phyloP scores from a whole-genome alignment of 129 eudicot genomes.

The Pseudognaphalium luteoalbum region DNA sequence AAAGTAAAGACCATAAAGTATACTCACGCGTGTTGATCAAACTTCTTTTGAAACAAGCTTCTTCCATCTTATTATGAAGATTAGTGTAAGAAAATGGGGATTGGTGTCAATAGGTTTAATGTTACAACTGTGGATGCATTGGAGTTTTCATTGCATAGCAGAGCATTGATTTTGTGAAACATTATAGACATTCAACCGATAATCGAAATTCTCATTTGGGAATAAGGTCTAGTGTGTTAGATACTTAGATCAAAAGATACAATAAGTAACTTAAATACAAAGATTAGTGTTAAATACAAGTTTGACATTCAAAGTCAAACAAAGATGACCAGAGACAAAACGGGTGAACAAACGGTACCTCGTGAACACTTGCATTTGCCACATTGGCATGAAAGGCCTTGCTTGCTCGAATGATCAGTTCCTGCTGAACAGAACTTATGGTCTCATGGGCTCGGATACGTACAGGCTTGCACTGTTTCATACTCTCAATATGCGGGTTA shows the following conservation, averaged over 20 bases:
- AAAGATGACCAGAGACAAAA: not conserved
- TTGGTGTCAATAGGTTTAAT: too few relatives aligned
- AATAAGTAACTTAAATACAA: not conserved
- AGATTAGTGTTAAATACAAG: slow-evolving; percentile 21
- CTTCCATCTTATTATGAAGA: too few relatives aligned
- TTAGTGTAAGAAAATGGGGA: too few relatives aligned
- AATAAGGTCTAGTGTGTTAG: too few relatives aligned
- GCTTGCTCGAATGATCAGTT: not conserved
- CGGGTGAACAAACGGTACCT: not conserved
- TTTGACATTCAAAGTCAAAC: slow-evolving; percentile 4
- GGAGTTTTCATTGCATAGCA: too few relatives aligned
- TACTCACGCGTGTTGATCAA: too few relatives aligned
- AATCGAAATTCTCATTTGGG: too few relatives aligned
- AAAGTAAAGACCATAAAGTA: not conserved
- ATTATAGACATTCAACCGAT: too few relatives aligned
- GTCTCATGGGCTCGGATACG: not conserved
- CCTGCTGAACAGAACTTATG: not conserved
- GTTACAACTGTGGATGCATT: too few relatives aligned
- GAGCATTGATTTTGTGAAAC: too few relatives aligned
- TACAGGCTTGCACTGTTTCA: slow-evolving; percentile 19
- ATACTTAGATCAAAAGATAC: too few relatives aligned
- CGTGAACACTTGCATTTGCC: slow-evolving; percentile 12
- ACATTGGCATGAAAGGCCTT: slow-evolving; percentile 2
- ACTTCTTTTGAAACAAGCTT: too few relatives aligned
- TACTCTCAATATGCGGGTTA: slow-evolving; percentile 58